Conservation (phyloP, 495 filamentous ascomycete species). For the Penicillium macrosclerotiorum region DNA sequence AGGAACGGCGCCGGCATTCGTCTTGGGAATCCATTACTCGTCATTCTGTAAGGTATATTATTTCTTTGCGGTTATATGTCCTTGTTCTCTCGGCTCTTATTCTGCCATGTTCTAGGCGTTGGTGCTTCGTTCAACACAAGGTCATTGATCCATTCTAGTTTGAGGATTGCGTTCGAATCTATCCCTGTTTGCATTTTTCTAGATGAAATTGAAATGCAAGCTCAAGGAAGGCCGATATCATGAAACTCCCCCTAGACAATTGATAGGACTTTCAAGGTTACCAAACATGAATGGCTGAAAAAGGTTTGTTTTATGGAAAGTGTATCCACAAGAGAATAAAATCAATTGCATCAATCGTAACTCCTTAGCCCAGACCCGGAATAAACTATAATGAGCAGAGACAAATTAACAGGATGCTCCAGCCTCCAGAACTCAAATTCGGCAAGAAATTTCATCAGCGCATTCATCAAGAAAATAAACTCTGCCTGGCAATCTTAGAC, state of each 20-base stretch:
- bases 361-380: constrained; percentile 9
- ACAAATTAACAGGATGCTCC: constrained; percentile 8
- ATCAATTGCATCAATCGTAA: constrained; percentile 24
- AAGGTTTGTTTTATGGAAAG: too few species aligned
- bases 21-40: neutral
- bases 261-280: too few species aligned
- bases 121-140: neutral
- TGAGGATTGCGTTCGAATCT: neutral
- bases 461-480: constrained; percentile 3
- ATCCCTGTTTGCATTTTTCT: neutral
- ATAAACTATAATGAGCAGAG: constrained; percentile 10
- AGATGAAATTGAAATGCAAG: too few species aligned
- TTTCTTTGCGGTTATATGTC: neutral
- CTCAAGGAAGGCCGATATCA: too few species aligned
- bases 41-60: neutral
- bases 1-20: constrained; percentile 27
- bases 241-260: too few species aligned
- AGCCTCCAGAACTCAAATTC: constrained; percentile 7
- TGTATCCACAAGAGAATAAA: neutral
- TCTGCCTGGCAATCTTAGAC: constrained; percentile 17
- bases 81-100: neutral
- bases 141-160: neutral
- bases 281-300: neutral
- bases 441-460: constrained; percentile 14
- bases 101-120: neutral